Evolutionary conservation across 805 yeast species (phyloP).

Genomic region (Metschnikowia kunwiensis): DNA sequence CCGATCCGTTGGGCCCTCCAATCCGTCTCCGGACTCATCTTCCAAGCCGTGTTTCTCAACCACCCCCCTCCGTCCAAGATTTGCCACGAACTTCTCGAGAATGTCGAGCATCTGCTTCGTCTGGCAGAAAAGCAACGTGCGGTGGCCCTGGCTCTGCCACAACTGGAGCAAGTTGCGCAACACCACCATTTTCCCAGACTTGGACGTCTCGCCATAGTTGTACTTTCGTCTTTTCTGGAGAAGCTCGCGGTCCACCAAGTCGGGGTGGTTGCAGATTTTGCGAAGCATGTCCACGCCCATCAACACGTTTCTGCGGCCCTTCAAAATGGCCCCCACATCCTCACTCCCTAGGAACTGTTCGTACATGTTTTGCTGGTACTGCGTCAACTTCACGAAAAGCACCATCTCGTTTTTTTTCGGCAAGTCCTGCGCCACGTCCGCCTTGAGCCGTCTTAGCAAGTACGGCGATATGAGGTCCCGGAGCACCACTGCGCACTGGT

Average conservation of each 20-base stretch:
- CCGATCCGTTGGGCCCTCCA: neutral
- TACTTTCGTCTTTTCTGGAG: conserved; percentile 32
- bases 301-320: conserved; percentile 76
- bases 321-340: conserved; percentile 66
- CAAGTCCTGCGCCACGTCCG: conserved; percentile 91
- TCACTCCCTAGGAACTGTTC: conserved; percentile 70
- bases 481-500: conserved; percentile 89
- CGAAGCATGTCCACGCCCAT: conserved; percentile 88
- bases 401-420: conserved; percentile 95
- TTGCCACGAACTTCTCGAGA: conserved; percentile 60
- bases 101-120: conserved; percentile 93
- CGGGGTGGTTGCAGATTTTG: conserved; percentile 96
- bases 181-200: conserved; percentile 91
- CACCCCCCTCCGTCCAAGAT: conserved; percentile 24
- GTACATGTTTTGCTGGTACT: conserved; percentile 70
- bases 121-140: conserved; percentile 84
- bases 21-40: neutral
- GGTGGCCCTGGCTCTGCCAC: conserved; percentile 77
- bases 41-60: neutral
- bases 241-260: conserved; percentile 53
- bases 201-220: conserved; percentile 52
- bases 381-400: conserved; percentile 81
- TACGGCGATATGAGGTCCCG: conserved; percentile 90
- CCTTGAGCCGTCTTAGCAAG: conserved; percentile 77
- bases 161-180: conserved; percentile 66